Conservation (phyloP, 1,284 basidiomycete genomes). For the Cerioporus squamosus region DNA sequence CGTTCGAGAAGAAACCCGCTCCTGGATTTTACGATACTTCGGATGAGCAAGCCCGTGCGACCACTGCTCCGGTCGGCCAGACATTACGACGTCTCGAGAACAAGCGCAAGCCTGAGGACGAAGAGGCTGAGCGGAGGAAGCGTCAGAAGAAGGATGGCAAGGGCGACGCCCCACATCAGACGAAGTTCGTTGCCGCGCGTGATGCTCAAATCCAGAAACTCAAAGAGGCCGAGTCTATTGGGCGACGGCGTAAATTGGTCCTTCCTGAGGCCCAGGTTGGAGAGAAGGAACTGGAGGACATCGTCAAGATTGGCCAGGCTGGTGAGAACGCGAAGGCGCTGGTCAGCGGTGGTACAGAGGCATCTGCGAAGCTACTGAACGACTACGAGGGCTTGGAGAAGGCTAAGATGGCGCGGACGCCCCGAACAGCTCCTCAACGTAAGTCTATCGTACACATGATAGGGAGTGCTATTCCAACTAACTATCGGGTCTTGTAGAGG, state of each 20-base stretch:
- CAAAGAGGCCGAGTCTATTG: slow-evolving; percentile 96
- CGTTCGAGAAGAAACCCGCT: slow-evolving; percentile 96
- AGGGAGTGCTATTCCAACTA: slow-evolving; percentile 3
- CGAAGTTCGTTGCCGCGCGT: slow-evolving; percentile 91
- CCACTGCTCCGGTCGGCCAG: slow-evolving; percentile 90
- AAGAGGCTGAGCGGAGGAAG: slow-evolving; percentile 86
- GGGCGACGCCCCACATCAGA: slow-evolving; percentile 71
- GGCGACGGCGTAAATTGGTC: slow-evolving; percentile 84
- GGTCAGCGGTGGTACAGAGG: slow-evolving; percentile 81
- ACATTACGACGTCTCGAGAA: slow-evolving; percentile 88
- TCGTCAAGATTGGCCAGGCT: slow-evolving; percentile 97
- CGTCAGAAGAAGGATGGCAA: slow-evolving; percentile 64
- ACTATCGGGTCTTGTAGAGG: slow-evolving; percentile 57
- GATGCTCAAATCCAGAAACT: slow-evolving; percentile 98
- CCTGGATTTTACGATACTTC: slow-evolving; percentile 97
- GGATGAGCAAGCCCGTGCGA: slow-evolving; percentile 91
- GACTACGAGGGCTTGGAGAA: slow-evolving; percentile 91
- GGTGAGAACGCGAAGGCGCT: slow-evolving; percentile 82
- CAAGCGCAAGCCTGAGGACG: slow-evolving; percentile 91
- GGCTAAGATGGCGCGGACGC: slow-evolving; percentile 91
- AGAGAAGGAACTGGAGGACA: slow-evolving; percentile 98
- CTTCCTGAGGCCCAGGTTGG: slow-evolving; percentile 94
- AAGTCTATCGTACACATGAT: slow-evolving; percentile 40
- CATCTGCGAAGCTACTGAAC: slow-evolving; percentile 85
- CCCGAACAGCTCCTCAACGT: slow-evolving; percentile 91